Conservation (phyloP, 2,329 filamentous ascomycete species). For the Chlorencoelia australis region DNA sequence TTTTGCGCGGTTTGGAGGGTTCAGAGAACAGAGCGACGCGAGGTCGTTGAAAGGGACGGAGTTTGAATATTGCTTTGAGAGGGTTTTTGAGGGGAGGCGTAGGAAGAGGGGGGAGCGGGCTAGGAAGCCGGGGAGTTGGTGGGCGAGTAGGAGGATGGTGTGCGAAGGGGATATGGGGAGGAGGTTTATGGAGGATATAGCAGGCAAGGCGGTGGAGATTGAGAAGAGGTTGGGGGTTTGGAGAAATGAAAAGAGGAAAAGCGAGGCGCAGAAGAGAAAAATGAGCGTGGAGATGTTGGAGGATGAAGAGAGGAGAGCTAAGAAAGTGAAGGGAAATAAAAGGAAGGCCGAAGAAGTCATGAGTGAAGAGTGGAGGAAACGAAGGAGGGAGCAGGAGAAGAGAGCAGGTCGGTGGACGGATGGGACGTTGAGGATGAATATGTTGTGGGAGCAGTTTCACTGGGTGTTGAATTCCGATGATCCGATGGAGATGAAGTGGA, state of each 20-base stretch:
- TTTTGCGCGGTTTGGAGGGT: constrained; percentile 1
- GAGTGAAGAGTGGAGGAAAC: constrained; percentile 13
- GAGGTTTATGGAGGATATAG: constrained; percentile 8
- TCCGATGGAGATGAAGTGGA: no score
- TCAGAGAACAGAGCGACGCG: constrained; percentile 9
- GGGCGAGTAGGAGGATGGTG: constrained; percentile 8
- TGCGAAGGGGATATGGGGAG: constrained; percentile 8
- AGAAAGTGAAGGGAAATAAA: neutral
- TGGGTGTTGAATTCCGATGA: constrained; percentile 16
- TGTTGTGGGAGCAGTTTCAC: constrained; percentile 17
- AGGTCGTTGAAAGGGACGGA: constrained; percentile 9
- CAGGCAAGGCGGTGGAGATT: constrained; percentile 2
- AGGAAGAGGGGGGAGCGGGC: constrained; percentile 1
- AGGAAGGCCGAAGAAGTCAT: constrained; percentile 5
- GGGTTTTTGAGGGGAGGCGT: constrained; percentile 12
- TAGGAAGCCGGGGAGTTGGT: constrained; percentile 12
- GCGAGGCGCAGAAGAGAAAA: constrained; percentile 1
- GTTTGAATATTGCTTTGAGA: constrained; percentile 10
- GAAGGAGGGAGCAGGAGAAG: constrained; percentile 16
- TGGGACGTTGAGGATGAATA: constrained; percentile 13
- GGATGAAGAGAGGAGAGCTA: neutral
- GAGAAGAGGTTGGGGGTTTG: constrained; percentile 1
- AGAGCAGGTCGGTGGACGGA: constrained; percentile 20
- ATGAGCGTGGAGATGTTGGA: neutral
- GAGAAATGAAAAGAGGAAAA: neutral